These are phyloP conservation scores for Fragosphaeria purpurea DNA, from an alignment of 2,329 filamentous ascomycete genomes.

Conservation along the genomic window DNA sequence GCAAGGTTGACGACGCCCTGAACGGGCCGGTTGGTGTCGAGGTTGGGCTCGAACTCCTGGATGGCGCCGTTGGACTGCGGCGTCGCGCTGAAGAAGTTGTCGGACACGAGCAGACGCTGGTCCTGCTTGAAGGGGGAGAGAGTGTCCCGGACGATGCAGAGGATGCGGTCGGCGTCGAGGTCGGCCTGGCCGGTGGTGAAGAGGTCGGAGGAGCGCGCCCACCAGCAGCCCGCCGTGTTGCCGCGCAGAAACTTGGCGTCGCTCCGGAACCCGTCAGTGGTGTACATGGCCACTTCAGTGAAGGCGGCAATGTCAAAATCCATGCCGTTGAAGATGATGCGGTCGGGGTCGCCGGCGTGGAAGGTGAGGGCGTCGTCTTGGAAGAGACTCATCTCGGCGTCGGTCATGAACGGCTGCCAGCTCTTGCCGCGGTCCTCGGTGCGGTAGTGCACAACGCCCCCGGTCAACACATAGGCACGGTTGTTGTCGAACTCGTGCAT, in stretches of 20 bases:
- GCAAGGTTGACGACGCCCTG: slow-evolving; percentile 74
- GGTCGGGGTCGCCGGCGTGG: slow-evolving; percentile 72
- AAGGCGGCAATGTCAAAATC: slow-evolving; percentile 56
- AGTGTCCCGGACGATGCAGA: slow-evolving; percentile 71
- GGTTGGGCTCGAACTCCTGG: slow-evolving; percentile 62
- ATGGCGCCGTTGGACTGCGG: slow-evolving; percentile 30
- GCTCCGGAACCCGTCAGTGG: slow-evolving; percentile 72
- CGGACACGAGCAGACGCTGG: slow-evolving; percentile 69
- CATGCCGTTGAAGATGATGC: slow-evolving; percentile 75
- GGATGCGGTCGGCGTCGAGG: slow-evolving; percentile 57
- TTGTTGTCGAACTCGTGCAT: slow-evolving; percentile 71
- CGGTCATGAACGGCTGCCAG: slow-evolving; percentile 66
- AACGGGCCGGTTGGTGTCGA: slow-evolving; percentile 65
- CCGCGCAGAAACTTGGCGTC: slow-evolving; percentile 54
- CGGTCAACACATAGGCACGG: slow-evolving; percentile 71
- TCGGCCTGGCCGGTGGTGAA: slow-evolving; percentile 62
- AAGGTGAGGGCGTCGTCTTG: slow-evolving; percentile 53
- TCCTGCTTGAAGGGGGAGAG: slow-evolving; percentile 63
- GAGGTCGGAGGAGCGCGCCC: slow-evolving; percentile 67
- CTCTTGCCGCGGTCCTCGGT: slow-evolving; percentile 74
- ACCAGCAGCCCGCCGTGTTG: slow-evolving; percentile 68
- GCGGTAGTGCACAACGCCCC: slow-evolving; percentile 62
- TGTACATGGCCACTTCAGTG: slow-evolving; percentile 59
- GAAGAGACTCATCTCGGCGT: slow-evolving; percentile 45
- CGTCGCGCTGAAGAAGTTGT: slow-evolving; percentile 63